Base-by-base conservation (phyloP, 768 basidiomycete genomes). In the Fomitopsis pulvina region DNA sequence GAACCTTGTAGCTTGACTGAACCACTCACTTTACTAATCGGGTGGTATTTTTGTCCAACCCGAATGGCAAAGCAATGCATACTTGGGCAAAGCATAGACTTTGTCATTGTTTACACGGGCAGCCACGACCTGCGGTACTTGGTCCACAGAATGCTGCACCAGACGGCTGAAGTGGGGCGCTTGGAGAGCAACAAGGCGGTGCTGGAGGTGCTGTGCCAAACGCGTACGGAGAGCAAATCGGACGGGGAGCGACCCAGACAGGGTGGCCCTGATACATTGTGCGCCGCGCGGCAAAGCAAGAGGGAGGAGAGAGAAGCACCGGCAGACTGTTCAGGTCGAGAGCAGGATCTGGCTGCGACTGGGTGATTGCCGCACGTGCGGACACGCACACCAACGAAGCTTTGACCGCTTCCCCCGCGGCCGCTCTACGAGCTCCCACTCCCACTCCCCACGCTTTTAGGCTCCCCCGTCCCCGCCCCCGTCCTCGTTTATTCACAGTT, bases 391-490 rank as follows among this genome's bases (percentile, higher is more conserved):
- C 45, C 45, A 46, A 32, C 45, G 29, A 46, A 37, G 43, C 45
- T n/a, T n/a, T 20, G 18, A 32, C 30, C 32, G 45, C 45, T 48
- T 47, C 38, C 25, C 41, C 46, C 32, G 24, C 37, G 43, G 46
- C 45, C 7, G 7, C 18, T n/a, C n/a, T n/a, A 42, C 53, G 41
- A 41, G 42, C 44, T 41, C 50, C 55, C 38, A 52, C 44, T 47
- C 62, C 50, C 51, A 52, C 51, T 44, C 52, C 40, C 42, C 52
- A 20, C 49, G 25, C 29, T 44, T 37, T 42, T 21, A 12, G 34
- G 46, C 34, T 32, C 44, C 48, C 34, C 53, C 55, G 29, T 57
- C 57, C n/a, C n/a, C 51, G 45, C 50, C 42, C 47, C 46, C 18
- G 52, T 37, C 57, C 41, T 53, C 50, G 52, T 45, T 52, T 54